These are phyloP conservation scores for Larix sibirica DNA, from an alignment of 83 land plant species.

Conservation along the genomic window DNA sequence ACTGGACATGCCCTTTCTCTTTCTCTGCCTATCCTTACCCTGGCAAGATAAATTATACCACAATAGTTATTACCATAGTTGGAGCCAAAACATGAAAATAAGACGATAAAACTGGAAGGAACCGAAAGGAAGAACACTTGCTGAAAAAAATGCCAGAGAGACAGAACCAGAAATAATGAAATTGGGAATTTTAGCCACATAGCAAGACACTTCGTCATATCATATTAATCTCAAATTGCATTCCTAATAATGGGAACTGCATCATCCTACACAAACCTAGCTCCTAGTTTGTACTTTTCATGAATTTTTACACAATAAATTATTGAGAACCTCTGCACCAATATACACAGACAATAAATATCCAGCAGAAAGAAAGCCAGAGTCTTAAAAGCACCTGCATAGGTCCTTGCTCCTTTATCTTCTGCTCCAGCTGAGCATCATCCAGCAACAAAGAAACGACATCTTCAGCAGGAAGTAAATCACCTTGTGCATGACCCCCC, in stretches of 20 bases:
- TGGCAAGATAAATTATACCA: slow-evolving; percentile 10
- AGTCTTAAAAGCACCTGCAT: slow-evolving; percentile 36
- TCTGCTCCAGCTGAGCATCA: slow-evolving; percentile 96
- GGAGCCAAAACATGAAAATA: not conserved
- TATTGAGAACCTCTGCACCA: not conserved
- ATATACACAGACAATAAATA: not conserved
- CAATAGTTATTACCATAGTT: not conserved
- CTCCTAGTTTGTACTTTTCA: not conserved
- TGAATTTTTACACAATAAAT: not conserved
- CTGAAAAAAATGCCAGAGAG: not conserved
- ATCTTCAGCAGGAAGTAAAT: slow-evolving; percentile 87
- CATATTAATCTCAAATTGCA: not conserved
- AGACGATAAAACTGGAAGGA: not conserved
- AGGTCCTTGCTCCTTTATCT: slow-evolving; percentile 70
- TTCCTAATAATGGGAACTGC: not conserved
- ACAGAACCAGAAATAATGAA: not conserved
- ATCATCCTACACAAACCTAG: not conserved
- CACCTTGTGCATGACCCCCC: slow-evolving; percentile 91
- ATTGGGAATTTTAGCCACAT: not conserved
- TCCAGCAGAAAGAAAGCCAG: not conserved
- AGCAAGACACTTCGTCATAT: not conserved
- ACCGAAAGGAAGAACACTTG: not conserved
- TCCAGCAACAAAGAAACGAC: slow-evolving; percentile 94
- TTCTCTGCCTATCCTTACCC: slow-evolving; percentile 77
- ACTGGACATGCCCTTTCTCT: slow-evolving; percentile 25